Percentiles rank a stretch among this genome's conserved stretches.
phyloP scores from a whole-genome alignment of 2,329 filamentous ascomycete genomes.

The Colletotrichum higginsianum region DNA sequence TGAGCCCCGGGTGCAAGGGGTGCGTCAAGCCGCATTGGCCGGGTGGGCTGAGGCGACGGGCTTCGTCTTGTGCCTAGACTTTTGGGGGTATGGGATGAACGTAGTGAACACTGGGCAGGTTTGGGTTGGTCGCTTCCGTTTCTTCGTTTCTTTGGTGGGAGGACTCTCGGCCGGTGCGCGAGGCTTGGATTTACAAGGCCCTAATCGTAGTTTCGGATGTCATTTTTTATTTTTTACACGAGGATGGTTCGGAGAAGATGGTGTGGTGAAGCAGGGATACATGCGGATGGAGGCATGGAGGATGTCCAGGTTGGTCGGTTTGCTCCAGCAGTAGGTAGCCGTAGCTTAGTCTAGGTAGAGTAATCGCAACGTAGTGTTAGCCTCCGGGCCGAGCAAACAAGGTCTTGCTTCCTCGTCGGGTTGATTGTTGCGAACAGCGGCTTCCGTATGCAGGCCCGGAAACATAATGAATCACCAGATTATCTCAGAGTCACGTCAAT shows the following conservation, averaged over 20 bases:
- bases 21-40: slow-evolving; percentile 39
- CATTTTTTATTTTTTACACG: neutral
- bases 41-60: slow-evolving; percentile 33
- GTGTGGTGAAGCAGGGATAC: neutral
- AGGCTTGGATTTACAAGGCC: slow-evolving; percentile 10
- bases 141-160: slow-evolving; percentile 11
- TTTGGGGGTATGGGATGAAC: neutral
- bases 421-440: neutral
- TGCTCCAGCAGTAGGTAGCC: slow-evolving; percentile 13
- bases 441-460: too few species aligned
- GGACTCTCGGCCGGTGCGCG: slow-evolving; percentile 18
- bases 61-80: slow-evolving; percentile 28
- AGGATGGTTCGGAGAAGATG: slow-evolving; percentile 8
- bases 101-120: neutral
- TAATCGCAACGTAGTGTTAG: too few species aligned
- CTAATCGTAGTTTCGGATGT: slow-evolving; percentile 20
- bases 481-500: too few species aligned
- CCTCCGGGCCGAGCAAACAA: neutral
- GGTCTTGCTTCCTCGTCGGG: neutral
- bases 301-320: slow-evolving; percentile 1
- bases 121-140: neutral
- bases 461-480: too few species aligned
- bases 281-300: slow-evolving; percentile 10
- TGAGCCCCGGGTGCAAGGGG: slow-evolving; percentile 36
- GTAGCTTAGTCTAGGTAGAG: slow-evolving; percentile 11